A percentile compares a stretch with the other conserved stretches of the same genome.
phyloP scores from a whole-genome alignment of 768 basidiomycete species.

The Mycena leptocephala region DNA sequence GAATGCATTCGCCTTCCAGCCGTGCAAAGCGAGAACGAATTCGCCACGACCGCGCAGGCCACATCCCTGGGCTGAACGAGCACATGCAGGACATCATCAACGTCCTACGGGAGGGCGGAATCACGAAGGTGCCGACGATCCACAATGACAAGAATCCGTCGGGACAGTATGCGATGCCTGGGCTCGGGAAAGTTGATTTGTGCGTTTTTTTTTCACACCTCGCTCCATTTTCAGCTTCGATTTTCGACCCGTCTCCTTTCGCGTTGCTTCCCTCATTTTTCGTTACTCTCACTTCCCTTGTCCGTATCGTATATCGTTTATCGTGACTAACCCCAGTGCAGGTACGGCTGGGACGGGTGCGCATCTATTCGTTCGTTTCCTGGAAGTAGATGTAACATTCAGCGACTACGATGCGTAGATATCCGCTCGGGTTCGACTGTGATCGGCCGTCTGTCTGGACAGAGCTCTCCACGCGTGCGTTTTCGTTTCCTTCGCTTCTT shows the following conservation, averaged over 20 bases:
- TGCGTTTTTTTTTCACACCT: too few species aligned
- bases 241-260: too few species aligned
- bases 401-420: conserved; percentile 50
- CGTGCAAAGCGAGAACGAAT: conserved; percentile 66
- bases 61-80: conserved; percentile 52
- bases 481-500: not conserved
- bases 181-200: conserved; percentile 55
- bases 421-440: conserved; percentile 79
- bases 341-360: conserved; percentile 60
- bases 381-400: not conserved
- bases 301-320: too few species aligned
- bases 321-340: too few species aligned
- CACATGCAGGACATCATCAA: conserved; percentile 64
- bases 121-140: conserved; percentile 55
- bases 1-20: conserved; percentile 30
- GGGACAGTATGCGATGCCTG: conserved; percentile 47
- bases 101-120: conserved; percentile 52
- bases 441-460: conserved; percentile 71
- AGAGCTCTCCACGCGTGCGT: conserved; percentile 54
- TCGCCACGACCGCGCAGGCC: conserved; percentile 46
- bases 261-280: too few species aligned
- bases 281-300: too few species aligned
- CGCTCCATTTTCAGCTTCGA: too few species aligned
- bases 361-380: not conserved
- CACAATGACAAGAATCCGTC: conserved; percentile 53